phyloP scores from a whole-genome alignment of 768 basidiomycete species.

The Auriscalpium vulgare region DNA sequence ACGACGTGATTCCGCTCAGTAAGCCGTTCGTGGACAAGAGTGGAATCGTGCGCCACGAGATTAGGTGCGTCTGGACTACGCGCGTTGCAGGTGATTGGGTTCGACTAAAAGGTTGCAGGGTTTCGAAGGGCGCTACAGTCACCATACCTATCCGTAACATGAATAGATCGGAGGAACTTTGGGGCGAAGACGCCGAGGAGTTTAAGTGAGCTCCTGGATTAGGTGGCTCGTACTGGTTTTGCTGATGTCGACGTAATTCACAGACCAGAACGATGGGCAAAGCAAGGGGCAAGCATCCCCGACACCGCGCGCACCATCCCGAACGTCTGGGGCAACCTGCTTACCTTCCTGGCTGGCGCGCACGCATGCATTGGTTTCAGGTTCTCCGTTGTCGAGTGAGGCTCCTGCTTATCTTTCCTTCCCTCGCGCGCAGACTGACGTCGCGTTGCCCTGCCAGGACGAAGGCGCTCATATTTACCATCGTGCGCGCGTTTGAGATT shows the following conservation, averaged over 20 bases:
- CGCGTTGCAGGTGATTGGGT: no score
- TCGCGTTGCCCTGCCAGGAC: slow-evolving; percentile 1
- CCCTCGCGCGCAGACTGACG: no score
- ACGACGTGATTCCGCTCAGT: slow-evolving; percentile 11
- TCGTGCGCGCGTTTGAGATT: slow-evolving; percentile 13
- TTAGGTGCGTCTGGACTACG: slow-evolving; percentile 5
- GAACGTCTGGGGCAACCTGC: slow-evolving; percentile 7
- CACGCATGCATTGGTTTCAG: slow-evolving; percentile 16
- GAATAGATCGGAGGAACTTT: slow-evolving; percentile 8
- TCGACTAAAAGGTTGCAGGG: not conserved
- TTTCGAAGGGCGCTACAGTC: slow-evolving; percentile 5
- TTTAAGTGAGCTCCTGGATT: slow-evolving; percentile 11
- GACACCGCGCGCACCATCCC: slow-evolving; percentile 5
- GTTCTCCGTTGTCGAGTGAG: slow-evolving; percentile 14
- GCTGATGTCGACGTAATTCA: not conserved
- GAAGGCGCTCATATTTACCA: slow-evolving; percentile 12
- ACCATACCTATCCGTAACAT: slow-evolving; percentile 8
- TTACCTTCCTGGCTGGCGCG: slow-evolving; percentile 10
- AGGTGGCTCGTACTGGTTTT: not conserved
- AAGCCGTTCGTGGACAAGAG: slow-evolving; percentile 14
- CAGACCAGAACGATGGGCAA: slow-evolving; percentile 17
- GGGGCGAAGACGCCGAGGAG: slow-evolving; percentile 19
- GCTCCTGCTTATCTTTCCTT: not conserved
- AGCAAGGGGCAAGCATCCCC: slow-evolving; percentile 13
- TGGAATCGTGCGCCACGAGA: slow-evolving; percentile 7